phyloP scores from a whole-genome alignment of 2,329 filamentous ascomycete genomes.

The Fusarium euwallaceae region DNA sequence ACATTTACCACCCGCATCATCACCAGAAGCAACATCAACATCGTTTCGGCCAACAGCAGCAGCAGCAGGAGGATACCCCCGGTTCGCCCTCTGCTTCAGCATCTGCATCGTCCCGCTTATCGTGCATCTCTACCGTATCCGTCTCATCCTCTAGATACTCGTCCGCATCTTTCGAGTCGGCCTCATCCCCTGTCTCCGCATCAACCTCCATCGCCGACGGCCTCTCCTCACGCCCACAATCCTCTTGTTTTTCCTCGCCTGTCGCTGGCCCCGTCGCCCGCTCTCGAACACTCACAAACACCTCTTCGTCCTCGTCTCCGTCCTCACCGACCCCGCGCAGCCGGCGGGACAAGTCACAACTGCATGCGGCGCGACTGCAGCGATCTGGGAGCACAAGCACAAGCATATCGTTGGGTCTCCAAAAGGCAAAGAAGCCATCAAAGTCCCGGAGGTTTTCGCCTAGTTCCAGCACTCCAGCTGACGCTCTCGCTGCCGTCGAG shows the following conservation, averaged over 20 bases:
- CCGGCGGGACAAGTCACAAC: constrained; percentile 61
- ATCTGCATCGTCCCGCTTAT: constrained; percentile 43
- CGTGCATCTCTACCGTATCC: constrained; percentile 44
- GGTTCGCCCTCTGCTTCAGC: constrained; percentile 41
- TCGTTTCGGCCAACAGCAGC: constrained; percentile 40
- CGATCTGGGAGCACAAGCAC: constrained; percentile 57
- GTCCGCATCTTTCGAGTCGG: constrained; percentile 39
- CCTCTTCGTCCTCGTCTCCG: constrained; percentile 43
- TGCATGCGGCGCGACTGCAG: constrained; percentile 64
- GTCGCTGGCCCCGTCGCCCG: constrained; percentile 32
- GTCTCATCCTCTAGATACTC: constrained; percentile 38
- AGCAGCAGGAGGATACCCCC: constrained; percentile 38
- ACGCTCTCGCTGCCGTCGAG: constrained; percentile 61
- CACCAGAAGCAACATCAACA: constrained; percentile 46
- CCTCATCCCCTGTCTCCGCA: constrained; percentile 41
- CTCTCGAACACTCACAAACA: constrained; percentile 38
- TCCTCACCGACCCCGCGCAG: constrained; percentile 53
- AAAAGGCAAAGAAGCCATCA: constrained; percentile 41
- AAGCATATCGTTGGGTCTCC: constrained; percentile 41
- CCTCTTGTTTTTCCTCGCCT: constrained; percentile 26
- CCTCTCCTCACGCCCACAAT: constrained; percentile 24
- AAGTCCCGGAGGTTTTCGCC: constrained; percentile 47
- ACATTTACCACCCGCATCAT: constrained; percentile 21
- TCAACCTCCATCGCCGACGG: constrained; percentile 29
- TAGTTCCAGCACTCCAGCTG: constrained; percentile 54